Evolutionary conservation across 225 moss, liverwort and hornwort genomes (phyloP), one percentile per base, ranked within the genome.

Genomic region (Physcomitrellopsis africana): DNA sequence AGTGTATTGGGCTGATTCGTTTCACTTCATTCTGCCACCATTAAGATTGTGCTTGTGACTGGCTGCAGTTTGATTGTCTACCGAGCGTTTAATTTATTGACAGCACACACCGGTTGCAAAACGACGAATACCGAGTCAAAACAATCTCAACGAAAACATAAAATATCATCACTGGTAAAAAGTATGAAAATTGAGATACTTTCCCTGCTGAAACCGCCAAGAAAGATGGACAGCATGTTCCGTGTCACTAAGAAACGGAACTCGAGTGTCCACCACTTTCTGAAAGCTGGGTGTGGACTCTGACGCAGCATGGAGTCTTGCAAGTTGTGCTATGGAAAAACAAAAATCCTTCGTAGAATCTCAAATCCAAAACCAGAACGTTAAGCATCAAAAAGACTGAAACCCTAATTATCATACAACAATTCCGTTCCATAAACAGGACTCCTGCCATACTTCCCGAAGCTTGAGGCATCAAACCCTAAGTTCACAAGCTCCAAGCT

Each of bases 261-360:
- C 66, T 88, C 82, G 1, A 88, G 77, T 66, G 82, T 83, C 47
- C 85, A 83, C 88, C 85, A 88, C 76, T 85, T 83, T 63, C 88
- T 78, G 76, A 80, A 80, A 65, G 85, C 82, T 62, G 85, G 82
- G 19, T 72, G 59, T 88, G 88, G 62, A 85, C 88, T 85, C 85
- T 82, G 67, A 88, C 82, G 80, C 85, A 78, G 69, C 83, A 88
- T 10, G 80, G 82, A 48, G 79, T 85, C 69, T 85, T 88, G 82
- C 85, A 85, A 60, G 88, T 88, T 63, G 85, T 88, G 70, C 88
- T 85, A 71, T 88, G 85, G 37, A 80, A 80, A 72, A 88, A 85
- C 27, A 80, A 84, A 76, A 88, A 85, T 37, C 82, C 85, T 81
- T 81, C 88, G 82, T 85, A 66, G 22, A 63, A 58, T 18, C 58